phyloP scores from a whole-genome alignment of 768 basidiomycete genomes.

The Termitomyces sp. region DNA sequence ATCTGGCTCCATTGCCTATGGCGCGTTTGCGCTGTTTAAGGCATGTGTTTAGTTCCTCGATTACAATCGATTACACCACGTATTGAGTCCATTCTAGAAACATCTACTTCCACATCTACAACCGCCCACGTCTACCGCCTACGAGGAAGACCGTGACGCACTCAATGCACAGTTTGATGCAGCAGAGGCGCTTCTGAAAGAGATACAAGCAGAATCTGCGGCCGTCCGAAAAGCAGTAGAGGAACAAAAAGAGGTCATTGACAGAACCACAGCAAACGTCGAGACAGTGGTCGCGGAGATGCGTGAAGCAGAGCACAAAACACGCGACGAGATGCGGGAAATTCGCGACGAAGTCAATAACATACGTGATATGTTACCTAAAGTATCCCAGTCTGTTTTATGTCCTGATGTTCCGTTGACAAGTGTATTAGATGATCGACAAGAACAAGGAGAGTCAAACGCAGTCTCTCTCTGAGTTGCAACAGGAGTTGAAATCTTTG shows the following conservation, averaged over 20 bases:
- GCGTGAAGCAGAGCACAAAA: constrained; percentile 70
- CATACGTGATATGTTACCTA: constrained; percentile 89
- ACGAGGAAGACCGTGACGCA: constrained; percentile 82
- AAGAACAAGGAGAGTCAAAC: constrained; percentile 85
- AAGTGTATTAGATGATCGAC: constrained; percentile 77
- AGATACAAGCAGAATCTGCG: constrained; percentile 73
- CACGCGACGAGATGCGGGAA: constrained; percentile 85
- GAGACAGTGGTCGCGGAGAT: constrained; percentile 68
- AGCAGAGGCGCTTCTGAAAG: constrained; percentile 73
- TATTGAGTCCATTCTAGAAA: constrained; percentile 51
- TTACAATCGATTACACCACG: neutral
- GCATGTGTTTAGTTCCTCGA: constrained; percentile 29
- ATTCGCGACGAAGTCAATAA: constrained; percentile 88
- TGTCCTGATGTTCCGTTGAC: constrained; percentile 1
- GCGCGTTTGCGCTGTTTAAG: constrained; percentile 73
- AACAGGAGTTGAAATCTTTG: constrained; percentile 91
- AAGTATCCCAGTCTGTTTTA: constrained; percentile 45
- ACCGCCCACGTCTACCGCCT: constrained; percentile 84
- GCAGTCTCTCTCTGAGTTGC: constrained; percentile 79
- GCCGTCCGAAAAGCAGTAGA: constrained; percentile 71
- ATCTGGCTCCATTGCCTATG: constrained; percentile 81
- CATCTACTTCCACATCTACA: constrained; percentile 86
- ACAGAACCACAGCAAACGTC: constrained; percentile 68
- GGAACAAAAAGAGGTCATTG: constrained; percentile 68
- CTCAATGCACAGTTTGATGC: constrained; percentile 88